Base-by-base conservation (phyloP, 306 rosid species). In the Senna siamea region DNA sequence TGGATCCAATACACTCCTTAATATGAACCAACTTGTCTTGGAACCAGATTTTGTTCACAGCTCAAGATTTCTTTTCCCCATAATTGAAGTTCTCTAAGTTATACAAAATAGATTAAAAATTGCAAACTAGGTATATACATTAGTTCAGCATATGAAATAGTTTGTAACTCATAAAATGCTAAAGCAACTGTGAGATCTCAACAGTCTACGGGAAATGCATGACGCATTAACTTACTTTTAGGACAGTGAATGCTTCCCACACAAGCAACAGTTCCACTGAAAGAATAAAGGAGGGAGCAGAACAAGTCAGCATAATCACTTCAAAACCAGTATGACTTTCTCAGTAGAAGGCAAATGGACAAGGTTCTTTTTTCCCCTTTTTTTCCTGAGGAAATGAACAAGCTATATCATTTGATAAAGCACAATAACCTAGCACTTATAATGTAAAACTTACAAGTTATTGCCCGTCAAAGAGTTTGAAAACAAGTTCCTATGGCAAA, bases 401-500 rank as follows among this genome's bases (percentile, higher is more conserved):
- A 47, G 20, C 53, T 47, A 15, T 15, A 47, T 15, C 14, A 46
- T 14, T 46, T 13, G 51, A 44, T 14, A 38, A 8, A 32, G 61
- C 12, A 44, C 32, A n/a, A n/a, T 20, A 13, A 59, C 10, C 30
- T 54, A 75, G 15, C 18, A 1, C 14, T 3, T 17, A 63, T 17
- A 52, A 69, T 64, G 9, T 43, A 46, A 54, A 62, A 87, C 96
- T 81, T 80, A 89, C 92, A 73, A 83, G 55, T 13, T 80, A 62
- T 78, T 85, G 12, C 64, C 80, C 1, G 9, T 44, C n/a, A 77
- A 79, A 55, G 88, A 83, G 77, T 81, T 72, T 9, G 86, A 84
- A 81, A 87, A 89, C 66, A 89, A 66, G 81, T 85, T 83, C 74
- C 92, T 89, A 77, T 51, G 65, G 46, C 56, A 66, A 53, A 59